phyloP scores from a whole-genome alignment of 2,329 filamentous ascomycete genomes.

The Beauveria medogensis region DNA sequence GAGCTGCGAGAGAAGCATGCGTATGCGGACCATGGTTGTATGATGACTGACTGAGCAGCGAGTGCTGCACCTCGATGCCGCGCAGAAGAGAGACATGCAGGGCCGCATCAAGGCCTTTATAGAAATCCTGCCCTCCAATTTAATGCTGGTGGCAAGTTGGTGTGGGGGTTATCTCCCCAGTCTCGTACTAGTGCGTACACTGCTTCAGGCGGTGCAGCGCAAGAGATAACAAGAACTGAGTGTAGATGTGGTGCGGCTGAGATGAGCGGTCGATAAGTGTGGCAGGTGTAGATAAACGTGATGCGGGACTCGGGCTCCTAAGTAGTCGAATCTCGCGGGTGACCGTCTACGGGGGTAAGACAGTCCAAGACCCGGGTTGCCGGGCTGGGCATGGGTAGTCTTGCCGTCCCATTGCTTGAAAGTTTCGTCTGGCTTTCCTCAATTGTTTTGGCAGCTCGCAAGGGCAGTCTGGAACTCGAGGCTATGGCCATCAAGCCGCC shows the following conservation, averaged over 20 bases:
- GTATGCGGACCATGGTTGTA: conserved; percentile 1
- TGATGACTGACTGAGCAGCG: background rate
- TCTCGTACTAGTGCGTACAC: background rate
- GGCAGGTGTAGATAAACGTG: background rate
- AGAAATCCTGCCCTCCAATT: background rate
- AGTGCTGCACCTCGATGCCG: background rate
- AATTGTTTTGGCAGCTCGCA: background rate
- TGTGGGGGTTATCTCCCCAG: background rate
- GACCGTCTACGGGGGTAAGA: background rate
- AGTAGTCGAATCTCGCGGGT: background rate
- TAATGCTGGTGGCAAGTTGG: background rate
- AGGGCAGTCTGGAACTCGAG: background rate
- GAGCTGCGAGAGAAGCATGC: background rate
- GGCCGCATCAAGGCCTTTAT: background rate
- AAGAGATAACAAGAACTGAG: background rate
- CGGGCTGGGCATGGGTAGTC: background rate
- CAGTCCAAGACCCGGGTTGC: background rate
- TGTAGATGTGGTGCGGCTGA: background rate
- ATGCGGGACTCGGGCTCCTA: background rate
- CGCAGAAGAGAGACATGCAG: too few species aligned
- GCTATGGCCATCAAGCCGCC: background rate
- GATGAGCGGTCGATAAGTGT: background rate
- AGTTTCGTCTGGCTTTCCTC: background rate
- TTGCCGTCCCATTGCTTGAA: background rate
- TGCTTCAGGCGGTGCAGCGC: background rate